Conservation (phyloP, 352 stramenopile species). For the Saprolegnia diclina region DNA sequence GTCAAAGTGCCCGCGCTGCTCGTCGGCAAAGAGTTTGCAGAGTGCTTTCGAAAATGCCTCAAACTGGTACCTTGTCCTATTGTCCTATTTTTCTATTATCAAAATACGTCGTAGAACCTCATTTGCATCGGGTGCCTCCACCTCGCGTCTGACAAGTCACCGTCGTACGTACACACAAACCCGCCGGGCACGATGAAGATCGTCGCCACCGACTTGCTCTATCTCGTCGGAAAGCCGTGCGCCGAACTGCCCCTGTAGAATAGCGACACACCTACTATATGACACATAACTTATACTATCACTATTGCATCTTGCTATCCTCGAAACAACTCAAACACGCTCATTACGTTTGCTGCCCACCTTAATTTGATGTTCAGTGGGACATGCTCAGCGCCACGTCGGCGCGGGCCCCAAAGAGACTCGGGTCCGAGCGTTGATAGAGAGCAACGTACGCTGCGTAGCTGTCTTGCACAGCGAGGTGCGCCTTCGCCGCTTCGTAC, state of each 20-base stretch:
- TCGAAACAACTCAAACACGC: too few relatives aligned
- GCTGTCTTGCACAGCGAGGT: background rate
- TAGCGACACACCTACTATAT: background rate
- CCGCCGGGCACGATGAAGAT: constrained; percentile 52
- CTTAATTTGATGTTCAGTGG: too few relatives aligned
- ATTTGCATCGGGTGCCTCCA: constrained; percentile 28
- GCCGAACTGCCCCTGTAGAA: constrained; percentile 6
- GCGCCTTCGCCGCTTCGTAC: background rate
- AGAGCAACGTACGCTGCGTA: background rate
- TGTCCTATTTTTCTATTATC: background rate
- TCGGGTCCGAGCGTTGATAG: background rate
- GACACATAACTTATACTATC: background rate
- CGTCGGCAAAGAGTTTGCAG: constrained; percentile 44
- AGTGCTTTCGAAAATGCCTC: constrained; percentile 71
- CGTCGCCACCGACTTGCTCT: constrained; percentile 55
- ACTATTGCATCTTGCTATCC: too few relatives aligned
- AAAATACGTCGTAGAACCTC: constrained; percentile 15
- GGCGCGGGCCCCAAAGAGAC: background rate
- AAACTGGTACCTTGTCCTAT: constrained; percentile 37
- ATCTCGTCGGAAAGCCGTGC: constrained; percentile 53
- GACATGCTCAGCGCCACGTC: background rate
- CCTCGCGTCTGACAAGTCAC: constrained; percentile 29
- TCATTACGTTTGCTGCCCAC: too few relatives aligned
- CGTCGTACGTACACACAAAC: constrained; percentile 60
- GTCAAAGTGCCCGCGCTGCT: constrained; percentile 49